Base-by-base conservation (phyloP, 2,329 filamentous ascomycete species). In the Fusarium subtropicale region DNA sequence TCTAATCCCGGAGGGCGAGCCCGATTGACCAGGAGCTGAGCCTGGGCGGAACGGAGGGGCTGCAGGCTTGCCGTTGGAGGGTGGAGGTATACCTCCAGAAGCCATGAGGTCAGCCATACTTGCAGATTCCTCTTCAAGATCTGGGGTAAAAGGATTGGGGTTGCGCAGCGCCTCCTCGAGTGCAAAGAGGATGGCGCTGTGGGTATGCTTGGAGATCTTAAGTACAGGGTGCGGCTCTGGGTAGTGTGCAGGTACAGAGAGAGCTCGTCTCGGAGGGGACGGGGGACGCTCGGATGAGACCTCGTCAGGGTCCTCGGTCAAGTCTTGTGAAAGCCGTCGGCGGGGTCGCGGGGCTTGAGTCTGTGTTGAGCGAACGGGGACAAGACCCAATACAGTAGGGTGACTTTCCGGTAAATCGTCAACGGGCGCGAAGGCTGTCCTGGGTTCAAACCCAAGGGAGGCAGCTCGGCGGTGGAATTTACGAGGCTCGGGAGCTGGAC, bases 141-240 rank as follows among this genome's bases (percentile, higher is more conserved):
- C 94, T 26, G 92, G 87, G 11, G 94, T 97, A 81, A 98, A 97
- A 50, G 89, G 84, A 71, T 93, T 87, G 3, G 95, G 94, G 47
- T 91, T 88, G 72, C 94, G 91, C 71, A 98, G 86, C 38, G 93
- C 93, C 83, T 97, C 93, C 83, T 98, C 94, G 60, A 98, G 88
- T 38, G 94, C 90, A 84, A 92, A 98, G 74, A 97, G 90, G 77
- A 99, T 94, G 38, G 96, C 95, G 79, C 92, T 92, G 69, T 93
- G 92, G 47, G 93, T 97, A 70, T 92, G 90, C 73, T 89, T 91
- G 48, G 94, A 97, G 79, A 97, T 90, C 75, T 88, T 89, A 65
- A 86, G 78, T 56, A 81, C 81, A 9, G 83, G 82, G 66, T 86
- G 84, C 42, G 82, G 79, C 56, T 81, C 78, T 52, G 78, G 75